These are phyloP conservation scores for Penicillium sp. DNA, from an alignment of 2,329 filamentous ascomycete genomes.

Conservation along the genomic window DNA sequence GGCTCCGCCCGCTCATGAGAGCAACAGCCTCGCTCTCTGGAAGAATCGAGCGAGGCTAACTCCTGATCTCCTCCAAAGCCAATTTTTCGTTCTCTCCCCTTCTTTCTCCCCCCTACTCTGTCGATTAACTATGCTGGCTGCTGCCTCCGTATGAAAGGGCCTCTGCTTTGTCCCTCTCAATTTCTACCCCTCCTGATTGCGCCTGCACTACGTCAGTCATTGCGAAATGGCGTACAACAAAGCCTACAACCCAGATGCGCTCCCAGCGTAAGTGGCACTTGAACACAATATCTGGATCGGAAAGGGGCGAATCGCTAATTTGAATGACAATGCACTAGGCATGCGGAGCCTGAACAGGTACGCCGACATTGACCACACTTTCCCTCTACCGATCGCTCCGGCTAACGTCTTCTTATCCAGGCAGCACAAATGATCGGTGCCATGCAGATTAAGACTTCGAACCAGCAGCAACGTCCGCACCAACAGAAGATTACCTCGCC, in stretches of 20 bases:
- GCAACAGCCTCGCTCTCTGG: constrained; percentile 18
- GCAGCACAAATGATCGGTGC: constrained; percentile 52
- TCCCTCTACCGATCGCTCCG: not conserved
- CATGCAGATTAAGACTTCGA: constrained; percentile 36
- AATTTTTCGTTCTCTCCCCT: constrained; percentile 4
- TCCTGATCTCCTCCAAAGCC: constrained; percentile 11
- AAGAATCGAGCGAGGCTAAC: constrained; percentile 20
- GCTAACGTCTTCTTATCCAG: constrained; percentile 31
- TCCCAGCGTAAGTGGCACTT: constrained; percentile 75
- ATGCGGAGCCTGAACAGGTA: constrained; percentile 77
- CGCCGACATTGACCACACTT: constrained; percentile 19
- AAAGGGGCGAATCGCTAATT: constrained; percentile 17
- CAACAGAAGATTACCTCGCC: constrained; percentile 31
- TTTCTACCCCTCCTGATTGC: constrained; percentile 15
- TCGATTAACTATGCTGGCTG: constrained; percentile 7
- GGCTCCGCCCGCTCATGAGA: constrained; percentile 17
- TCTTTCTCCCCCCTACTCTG: not conserved
- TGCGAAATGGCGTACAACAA: constrained; percentile 86
- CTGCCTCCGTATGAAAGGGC: constrained; percentile 7
- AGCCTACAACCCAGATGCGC: constrained; percentile 89
- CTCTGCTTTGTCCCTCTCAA: constrained; percentile 6
- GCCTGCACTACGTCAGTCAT: constrained; percentile 33
- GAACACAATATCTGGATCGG: not conserved
- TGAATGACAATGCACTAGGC: constrained; percentile 51
- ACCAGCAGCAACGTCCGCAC: constrained; percentile 37